Conservation (phyloP, 345 rosid genomes). For the Salix koriyanagi region DNA sequence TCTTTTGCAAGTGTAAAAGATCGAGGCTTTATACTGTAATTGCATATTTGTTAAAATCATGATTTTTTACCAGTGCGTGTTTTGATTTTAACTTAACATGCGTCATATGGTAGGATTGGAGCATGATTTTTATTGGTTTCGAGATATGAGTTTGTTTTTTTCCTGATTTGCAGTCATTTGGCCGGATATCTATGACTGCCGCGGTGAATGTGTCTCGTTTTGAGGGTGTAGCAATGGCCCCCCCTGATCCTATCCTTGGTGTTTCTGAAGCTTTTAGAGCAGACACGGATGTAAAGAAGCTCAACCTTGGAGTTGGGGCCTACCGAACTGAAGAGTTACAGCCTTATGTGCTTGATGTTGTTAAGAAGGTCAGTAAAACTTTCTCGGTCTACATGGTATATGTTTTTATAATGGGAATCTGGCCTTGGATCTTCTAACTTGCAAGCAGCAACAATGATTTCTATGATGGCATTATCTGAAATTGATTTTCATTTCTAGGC, state of each 20-base stretch:
- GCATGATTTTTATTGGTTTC: not conserved
- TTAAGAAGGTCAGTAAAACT: conserved; percentile 64
- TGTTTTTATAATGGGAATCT: conserved; percentile 1
- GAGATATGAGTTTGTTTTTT: conserved; percentile 6
- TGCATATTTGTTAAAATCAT: not conserved
- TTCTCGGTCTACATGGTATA: not conserved
- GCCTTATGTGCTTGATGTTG: conserved; percentile 93
- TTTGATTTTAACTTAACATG: not conserved
- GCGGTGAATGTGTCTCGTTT: conserved; percentile 73
- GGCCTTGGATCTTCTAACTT: not conserved
- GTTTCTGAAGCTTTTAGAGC: conserved; percentile 94
- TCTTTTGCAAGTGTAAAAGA: not conserved
- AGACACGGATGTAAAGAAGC: conserved; percentile 70
- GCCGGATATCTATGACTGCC: conserved; percentile 59
- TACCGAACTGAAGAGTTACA: conserved; percentile 89
- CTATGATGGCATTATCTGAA: not conserved
- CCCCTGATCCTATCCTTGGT: conserved; percentile 98
- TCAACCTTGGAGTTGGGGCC: conserved; percentile 98
- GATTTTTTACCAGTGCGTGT: not conserved
- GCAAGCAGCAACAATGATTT: not conserved
- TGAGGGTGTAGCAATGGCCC: conserved; percentile 85
- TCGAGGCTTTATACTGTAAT: not conserved
- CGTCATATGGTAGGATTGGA: not conserved
- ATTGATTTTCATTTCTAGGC: conserved; percentile 46
- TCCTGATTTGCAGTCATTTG: conserved; percentile 47